Percentiles rank a stretch among this genome's conserved stretches.
These are phyloP conservation scores for Talaromyces verruculosus DNA, from an alignment of 2,329 filamentous ascomycete genomes.

Conservation along the genomic window DNA sequence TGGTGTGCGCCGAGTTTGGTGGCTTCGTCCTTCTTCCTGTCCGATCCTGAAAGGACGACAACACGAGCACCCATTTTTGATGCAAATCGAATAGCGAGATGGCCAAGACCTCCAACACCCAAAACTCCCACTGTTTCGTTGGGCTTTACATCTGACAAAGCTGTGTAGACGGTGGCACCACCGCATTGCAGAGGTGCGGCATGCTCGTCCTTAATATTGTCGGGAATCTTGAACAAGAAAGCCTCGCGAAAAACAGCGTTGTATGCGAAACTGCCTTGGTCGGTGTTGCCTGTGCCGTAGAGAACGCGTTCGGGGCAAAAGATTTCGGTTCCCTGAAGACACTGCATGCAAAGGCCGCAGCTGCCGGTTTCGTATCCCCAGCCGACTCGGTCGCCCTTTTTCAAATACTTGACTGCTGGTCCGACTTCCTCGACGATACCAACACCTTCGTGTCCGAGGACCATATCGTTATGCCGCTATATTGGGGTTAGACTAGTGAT, in stretches of 20 bases:
- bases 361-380: conserved; percentile 61
- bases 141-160: conserved; percentile 65
- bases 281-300: conserved; percentile 36
- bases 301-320: conserved; percentile 37
- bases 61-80: conserved; percentile 68
- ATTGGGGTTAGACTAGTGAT: background rate
- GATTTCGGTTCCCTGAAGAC: conserved; percentile 39
- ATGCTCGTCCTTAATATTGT: conserved; percentile 30
- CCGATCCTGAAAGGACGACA: conserved; percentile 55
- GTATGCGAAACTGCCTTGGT: conserved; percentile 37
- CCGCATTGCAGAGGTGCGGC: conserved; percentile 41
- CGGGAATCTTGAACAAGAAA: conserved; percentile 42
- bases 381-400: conserved; percentile 63
- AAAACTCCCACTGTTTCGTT: conserved; percentile 69
- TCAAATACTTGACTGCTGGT: conserved; percentile 46
- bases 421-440: conserved; percentile 59
- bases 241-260: conserved; percentile 37
- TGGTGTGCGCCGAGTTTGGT: conserved; percentile 53
- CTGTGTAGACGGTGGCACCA: conserved; percentile 49
- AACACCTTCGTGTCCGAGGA: conserved; percentile 65
- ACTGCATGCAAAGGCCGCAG: conserved; percentile 51
- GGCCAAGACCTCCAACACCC: conserved; percentile 70
- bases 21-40: conserved; percentile 54
- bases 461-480: conserved; percentile 24
- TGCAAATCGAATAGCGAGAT: conserved; percentile 70